Evolutionary conservation across 1,139 yeast species (phyloP).

Genomic region (Saccharomyces hybrid): DNA sequence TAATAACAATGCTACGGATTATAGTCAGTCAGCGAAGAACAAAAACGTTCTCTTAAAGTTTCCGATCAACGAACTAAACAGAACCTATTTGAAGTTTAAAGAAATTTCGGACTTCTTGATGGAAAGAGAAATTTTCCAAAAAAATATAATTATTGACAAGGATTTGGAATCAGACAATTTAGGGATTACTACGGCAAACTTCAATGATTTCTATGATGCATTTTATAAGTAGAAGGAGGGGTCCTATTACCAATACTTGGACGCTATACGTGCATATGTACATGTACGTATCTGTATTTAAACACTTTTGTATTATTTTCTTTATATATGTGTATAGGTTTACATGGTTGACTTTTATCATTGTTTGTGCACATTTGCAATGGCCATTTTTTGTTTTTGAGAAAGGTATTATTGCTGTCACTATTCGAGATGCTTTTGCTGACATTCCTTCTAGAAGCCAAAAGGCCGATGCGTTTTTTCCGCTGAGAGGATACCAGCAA

Average conservation of each 20-base stretch:
- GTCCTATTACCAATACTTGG: not conserved
- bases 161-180: not conserved
- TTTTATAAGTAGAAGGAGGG: not conserved
- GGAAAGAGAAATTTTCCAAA: not conserved
- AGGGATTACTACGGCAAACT: not conserved
- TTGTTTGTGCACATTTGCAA: not conserved
- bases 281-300: constrained; percentile 1
- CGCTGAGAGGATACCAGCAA: not conserved
- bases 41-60: not conserved
- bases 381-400: too few species aligned
- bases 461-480: not conserved
- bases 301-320: not conserved
- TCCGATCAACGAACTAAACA: not conserved
- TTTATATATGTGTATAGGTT: not conserved
- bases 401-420: not conserved
- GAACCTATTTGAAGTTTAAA: not conserved
- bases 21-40: not conserved
- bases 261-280: constrained; percentile 2
- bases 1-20: not conserved
- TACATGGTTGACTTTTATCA: not conserved
- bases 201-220: not conserved
- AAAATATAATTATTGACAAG: not conserved
- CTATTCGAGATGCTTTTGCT: not conserved
- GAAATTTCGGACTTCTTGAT: not conserved
- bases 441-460: not conserved